phyloP scores from a whole-genome alignment of 2,329 filamentous ascomycete species.

The Exserohilum rostratum region DNA sequence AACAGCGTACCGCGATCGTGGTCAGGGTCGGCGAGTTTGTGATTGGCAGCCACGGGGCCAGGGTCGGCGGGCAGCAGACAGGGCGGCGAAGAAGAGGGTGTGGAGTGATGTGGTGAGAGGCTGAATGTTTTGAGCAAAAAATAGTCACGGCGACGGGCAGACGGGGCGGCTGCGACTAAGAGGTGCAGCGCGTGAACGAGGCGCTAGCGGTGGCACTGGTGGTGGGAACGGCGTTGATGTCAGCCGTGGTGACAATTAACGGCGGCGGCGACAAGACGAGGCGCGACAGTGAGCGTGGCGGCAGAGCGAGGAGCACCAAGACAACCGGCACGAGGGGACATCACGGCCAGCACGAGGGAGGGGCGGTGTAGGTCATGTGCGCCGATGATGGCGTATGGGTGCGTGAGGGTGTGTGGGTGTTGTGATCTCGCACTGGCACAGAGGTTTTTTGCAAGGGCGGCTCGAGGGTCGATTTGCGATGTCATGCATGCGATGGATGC shows the following conservation, averaged over 20 bases:
- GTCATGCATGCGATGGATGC: constrained; percentile 19
- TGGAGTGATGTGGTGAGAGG: constrained; percentile 17
- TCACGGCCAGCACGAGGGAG: constrained; percentile 4
- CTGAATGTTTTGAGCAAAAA: constrained; percentile 1
- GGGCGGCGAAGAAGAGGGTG: background rate
- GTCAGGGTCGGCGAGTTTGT: constrained; percentile 11
- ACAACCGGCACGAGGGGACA: constrained; percentile 2
- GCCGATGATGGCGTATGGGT: background rate
- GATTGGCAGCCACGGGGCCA: constrained; percentile 23
- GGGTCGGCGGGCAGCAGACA: background rate
- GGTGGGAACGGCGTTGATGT: background rate
- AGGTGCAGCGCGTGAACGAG: constrained; percentile 7
- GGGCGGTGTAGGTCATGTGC: constrained; percentile 29
- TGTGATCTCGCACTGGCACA: constrained; percentile 4
- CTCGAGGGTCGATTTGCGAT: constrained; percentile 12
- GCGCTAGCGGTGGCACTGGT: constrained; percentile 11
- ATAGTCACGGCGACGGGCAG: constrained; percentile 5
- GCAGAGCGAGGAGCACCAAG: background rate
- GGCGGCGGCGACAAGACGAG: background rate
- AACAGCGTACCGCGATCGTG: constrained; percentile 3
- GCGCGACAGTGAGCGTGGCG: background rate
- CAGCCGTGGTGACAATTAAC: background rate
- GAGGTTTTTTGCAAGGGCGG: background rate
- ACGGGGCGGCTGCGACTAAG: background rate
- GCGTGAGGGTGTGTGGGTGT: background rate